Evolutionary conservation across 139 green algal genomes (phyloP).

Genomic region (Picochlorum sp.): DNA sequence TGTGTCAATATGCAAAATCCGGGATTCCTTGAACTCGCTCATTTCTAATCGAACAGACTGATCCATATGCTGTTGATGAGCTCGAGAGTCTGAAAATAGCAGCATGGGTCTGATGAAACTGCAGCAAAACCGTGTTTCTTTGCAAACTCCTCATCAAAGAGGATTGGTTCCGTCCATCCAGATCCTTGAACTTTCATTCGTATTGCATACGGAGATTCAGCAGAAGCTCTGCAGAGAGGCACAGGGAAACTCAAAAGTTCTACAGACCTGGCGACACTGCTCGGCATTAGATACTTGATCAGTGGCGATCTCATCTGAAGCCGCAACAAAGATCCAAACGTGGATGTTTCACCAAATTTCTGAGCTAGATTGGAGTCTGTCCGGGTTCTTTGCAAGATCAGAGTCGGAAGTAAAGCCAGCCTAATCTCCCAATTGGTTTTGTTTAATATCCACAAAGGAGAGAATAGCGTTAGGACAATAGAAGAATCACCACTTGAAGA

Average conservation of each 20-base stretch:
- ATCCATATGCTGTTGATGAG: slow-evolving; percentile 43
- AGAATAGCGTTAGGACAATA: neutral
- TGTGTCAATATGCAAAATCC: slow-evolving; percentile 51
- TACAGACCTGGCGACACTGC: no score
- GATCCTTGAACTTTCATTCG: slow-evolving; percentile 29
- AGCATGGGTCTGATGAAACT: slow-evolving; percentile 28
- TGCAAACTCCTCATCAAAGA: slow-evolving; percentile 21
- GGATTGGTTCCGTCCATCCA: slow-evolving; percentile 37
- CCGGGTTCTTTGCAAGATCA: neutral
- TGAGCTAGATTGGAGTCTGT: no score
- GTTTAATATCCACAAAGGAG: neutral
- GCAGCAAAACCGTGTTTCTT: slow-evolving; percentile 10
- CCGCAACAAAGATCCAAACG: no score
- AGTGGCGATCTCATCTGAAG: no score
- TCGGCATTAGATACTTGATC: no score
- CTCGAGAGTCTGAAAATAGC: slow-evolving; percentile 22
- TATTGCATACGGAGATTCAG: slow-evolving; percentile 23
- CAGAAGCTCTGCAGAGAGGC: neutral
- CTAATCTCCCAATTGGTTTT: neutral
- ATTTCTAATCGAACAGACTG: slow-evolving; percentile 42
- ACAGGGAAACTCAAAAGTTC: no score
- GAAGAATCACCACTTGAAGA: neutral
- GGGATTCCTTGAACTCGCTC: slow-evolving; percentile 11
- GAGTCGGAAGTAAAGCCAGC: neutral
- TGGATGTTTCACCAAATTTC: no score